phyloP scores from a whole-genome alignment of 345 rosid genomes.

The Toxicodendron radicans region DNA sequence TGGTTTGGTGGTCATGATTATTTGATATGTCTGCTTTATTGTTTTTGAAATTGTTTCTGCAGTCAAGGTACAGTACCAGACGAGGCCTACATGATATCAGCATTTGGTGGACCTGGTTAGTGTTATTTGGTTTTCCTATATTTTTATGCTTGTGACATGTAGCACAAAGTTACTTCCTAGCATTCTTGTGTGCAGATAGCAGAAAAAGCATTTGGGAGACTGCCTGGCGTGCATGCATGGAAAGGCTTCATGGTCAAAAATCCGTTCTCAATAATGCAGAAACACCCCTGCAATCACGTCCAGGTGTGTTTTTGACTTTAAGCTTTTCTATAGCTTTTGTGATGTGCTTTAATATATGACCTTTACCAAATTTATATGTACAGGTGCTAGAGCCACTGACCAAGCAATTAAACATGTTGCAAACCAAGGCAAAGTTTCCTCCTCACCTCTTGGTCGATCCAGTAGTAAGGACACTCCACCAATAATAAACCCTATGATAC shows the following conservation, averaged over 20 bases:
- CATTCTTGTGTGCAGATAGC: slow-evolving; percentile 54
- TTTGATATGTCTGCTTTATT: neutral
- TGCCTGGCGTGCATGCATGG: slow-evolving; percentile 66
- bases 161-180: slow-evolving; percentile 20
- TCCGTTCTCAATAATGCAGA: slow-evolving; percentile 45
- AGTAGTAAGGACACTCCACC: slow-evolving; percentile 58
- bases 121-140: slow-evolving; percentile 18
- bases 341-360: slow-evolving; percentile 14
- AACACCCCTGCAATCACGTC: slow-evolving; percentile 65
- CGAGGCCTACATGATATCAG: slow-evolving; percentile 95
- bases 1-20: neutral
- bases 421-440: slow-evolving; percentile 43
- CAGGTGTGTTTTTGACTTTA: slow-evolving; percentile 46
- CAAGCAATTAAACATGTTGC: slow-evolving; percentile 49
- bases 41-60: slow-evolving; percentile 32
- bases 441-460: slow-evolving; percentile 51
- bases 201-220: slow-evolving; percentile 84
- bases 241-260: slow-evolving; percentile 59
- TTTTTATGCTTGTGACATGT: slow-evolving; percentile 9
- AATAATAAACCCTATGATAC: slow-evolving; percentile 49
- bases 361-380: slow-evolving; percentile 21
- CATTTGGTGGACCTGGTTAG: slow-evolving; percentile 93
- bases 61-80: slow-evolving; percentile 93
- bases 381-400: slow-evolving; percentile 49
- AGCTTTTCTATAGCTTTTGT: neutral